Evolutionary conservation across 2,329 filamentous ascomycete genomes (phyloP).

Genomic region (Stemphylium lycopersici): DNA sequence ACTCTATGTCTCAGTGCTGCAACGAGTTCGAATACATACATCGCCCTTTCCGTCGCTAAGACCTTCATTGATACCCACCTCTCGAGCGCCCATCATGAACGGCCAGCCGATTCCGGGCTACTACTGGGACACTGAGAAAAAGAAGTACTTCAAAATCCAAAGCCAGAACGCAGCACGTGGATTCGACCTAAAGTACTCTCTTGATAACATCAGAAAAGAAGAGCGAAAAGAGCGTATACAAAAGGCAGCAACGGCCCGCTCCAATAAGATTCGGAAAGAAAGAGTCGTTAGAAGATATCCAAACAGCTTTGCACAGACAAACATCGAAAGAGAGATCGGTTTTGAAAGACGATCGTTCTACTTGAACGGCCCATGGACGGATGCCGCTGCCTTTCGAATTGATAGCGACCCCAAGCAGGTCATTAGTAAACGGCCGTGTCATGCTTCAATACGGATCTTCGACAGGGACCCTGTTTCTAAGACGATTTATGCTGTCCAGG

Average conservation of each 20-base stretch:
- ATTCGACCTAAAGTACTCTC: conserved; percentile 49
- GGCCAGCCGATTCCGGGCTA: conserved; percentile 55
- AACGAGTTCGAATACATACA: not conserved
- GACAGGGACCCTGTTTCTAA: conserved; percentile 33
- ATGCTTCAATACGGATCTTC: conserved; percentile 29
- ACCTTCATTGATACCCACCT: not conserved
- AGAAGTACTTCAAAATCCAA: conserved; percentile 58
- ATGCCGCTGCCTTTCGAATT: conserved; percentile 32
- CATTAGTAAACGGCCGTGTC: conserved; percentile 9
- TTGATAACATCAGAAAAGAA: conserved; percentile 49
- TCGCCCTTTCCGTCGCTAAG: not conserved
- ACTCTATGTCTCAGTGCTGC: not conserved
- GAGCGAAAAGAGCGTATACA: conserved; percentile 33
- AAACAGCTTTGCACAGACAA: conserved; percentile 23
- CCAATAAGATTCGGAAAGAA: conserved; percentile 27
- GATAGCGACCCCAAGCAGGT: conserved; percentile 9
- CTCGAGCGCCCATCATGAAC: conserved; percentile 37
- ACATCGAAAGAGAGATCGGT: conserved; percentile 39
- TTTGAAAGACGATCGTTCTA: conserved; percentile 23
- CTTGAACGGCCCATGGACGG: conserved; percentile 30
- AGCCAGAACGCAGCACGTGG: conserved; percentile 42
- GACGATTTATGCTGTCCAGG: conserved; percentile 33
- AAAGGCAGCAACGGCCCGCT: conserved; percentile 10
- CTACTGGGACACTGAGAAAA: conserved; percentile 56
- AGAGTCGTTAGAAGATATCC: conserved; percentile 30